Evolutionary conservation across 2,329 filamentous ascomycete genomes (phyloP), one percentile per base, ranked within the genome.

Genomic region (Penicillium rolfsii): DNA sequence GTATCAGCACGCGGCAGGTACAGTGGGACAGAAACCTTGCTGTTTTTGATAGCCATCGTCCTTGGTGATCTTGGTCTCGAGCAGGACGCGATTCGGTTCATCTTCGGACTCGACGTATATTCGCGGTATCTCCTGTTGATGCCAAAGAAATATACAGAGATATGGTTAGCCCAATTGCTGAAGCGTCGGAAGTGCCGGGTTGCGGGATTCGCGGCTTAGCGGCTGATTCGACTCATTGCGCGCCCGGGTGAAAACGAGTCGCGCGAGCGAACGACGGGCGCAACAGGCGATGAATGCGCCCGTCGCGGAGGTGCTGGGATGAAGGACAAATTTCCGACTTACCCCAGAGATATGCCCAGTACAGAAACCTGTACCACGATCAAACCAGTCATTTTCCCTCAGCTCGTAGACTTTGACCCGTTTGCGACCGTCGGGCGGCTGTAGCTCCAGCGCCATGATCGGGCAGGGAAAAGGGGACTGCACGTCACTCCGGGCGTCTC

Each of bases 351-450:
- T 86, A 66, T 88, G 85, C 52, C 93, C 93, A 62, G 87, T 91
- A 77, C 95, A 98, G 78, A 97, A 97, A 64, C 95, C 95, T 52
- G 95, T 99, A 66, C 95, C 95, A 73, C 94, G 86, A 80, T 99
- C 95, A 76, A 94, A 97, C 95, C 95, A 99, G 87, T 98, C 95
- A 84, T 96, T 97, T 81, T 97, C 93, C 78, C 91, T 92, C 73
- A 99, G 86, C 83, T 98, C 95, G 79, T 99, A 99, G 76, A 99
- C 95, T 84, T 99, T 99, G 79, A 98, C 95, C 84, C 95, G 75
- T 73, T 81, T 82, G 72, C 79, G 80, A 75, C 81, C 80, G 73
- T 80, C 79, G 71, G 79, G 74, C 68, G 79, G 76, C 70, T 79
- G 78, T 68, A 78, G 72, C 68, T 79, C 78, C 75, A 79, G 74